Percentiles rank a stretch among this genome's conserved stretches.
Evolutionary conservation across 2,329 filamentous ascomycete species (phyloP).

Genomic region (Didymosphaeria variabile): DNA sequence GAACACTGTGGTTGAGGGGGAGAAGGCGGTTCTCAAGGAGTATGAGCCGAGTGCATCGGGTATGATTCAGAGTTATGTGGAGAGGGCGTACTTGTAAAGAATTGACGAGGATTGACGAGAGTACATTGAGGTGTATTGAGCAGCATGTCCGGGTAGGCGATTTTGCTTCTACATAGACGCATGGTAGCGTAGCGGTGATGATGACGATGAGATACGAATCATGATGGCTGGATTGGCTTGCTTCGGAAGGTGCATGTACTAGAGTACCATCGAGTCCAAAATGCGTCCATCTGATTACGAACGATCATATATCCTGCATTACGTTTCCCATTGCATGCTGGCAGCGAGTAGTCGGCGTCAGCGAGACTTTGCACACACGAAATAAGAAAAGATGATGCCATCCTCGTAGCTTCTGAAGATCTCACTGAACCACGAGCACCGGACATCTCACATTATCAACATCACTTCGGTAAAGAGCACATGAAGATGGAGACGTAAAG

Average conservation of each 20-base stretch:
- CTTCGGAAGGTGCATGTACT: no score
- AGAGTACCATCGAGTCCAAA: not conserved
- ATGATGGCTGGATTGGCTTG: not conserved
- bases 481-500: not conserved
- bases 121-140: not conserved
- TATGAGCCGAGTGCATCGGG: constrained; percentile 84
- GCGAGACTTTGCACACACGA: no score
- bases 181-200: not conserved
- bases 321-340: no score
- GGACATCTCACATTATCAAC: no score
- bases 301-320: no score
- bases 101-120: not conserved
- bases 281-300: not conserved
- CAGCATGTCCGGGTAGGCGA: constrained; percentile 3
- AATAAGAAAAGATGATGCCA: no score
- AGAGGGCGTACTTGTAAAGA: constrained; percentile 46
- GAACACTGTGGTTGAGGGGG: constrained; percentile 75
- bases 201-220: constrained; percentile 1
- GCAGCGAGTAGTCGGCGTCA: no score
- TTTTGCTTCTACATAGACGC: not conserved
- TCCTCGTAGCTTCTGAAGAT: no score
- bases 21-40: constrained; percentile 74
- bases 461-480: not conserved
- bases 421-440: no score
- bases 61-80: constrained; percentile 61